phyloP scores from a whole-genome alignment of 305 asterid species.

The Ajuga reptans region DNA sequence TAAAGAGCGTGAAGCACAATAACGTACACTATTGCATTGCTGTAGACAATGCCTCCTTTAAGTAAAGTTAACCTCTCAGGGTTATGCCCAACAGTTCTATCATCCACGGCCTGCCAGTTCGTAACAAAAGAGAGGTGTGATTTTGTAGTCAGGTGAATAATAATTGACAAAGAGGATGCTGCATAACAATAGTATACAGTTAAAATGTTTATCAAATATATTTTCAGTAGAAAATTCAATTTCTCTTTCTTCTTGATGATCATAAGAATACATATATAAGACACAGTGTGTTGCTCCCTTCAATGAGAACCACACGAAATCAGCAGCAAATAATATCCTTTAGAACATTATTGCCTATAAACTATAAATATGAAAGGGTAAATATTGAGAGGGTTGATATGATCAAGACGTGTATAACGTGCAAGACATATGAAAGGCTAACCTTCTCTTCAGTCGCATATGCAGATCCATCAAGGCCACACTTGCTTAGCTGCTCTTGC shows the following conservation, averaged over 20 bases:
- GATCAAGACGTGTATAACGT: background rate
- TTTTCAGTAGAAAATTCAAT: background rate
- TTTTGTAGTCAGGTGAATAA: background rate
- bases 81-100: conserved; percentile 80
- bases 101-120: conserved; percentile 68
- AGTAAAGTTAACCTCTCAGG: conserved; percentile 88
- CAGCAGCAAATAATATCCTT: background rate
- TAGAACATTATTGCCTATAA: background rate
- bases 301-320: conserved; percentile 1
- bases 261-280: background rate
- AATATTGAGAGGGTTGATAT: background rate
- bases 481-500: conserved; percentile 73
- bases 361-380: background rate
- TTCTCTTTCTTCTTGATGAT: background rate
- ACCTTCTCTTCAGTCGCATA: conserved; percentile 82
- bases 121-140: background rate
- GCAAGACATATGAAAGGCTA: conserved; percentile 12
- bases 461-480: conserved; percentile 75
- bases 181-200: background rate
- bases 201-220: background rate
- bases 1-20: conserved; percentile 5
- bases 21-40: conserved; percentile 84
- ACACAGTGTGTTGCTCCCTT: background rate
- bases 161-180: background rate
- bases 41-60: conserved; percentile 84